Base-by-base conservation (phyloP, 306 rosid genomes). In the Ochetophila trinervis region DNA sequence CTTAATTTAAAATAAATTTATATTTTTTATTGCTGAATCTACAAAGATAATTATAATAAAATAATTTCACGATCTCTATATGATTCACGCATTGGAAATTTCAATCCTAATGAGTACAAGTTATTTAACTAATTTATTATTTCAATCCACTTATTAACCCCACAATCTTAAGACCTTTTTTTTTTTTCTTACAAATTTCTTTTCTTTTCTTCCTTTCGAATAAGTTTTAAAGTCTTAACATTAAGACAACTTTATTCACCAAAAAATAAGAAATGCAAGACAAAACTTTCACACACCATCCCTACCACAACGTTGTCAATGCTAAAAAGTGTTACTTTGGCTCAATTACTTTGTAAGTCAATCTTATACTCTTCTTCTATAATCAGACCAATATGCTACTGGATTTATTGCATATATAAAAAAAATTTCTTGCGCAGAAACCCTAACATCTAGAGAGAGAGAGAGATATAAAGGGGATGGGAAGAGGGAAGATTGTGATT, bases 401-500 rank as follows among this genome's bases (percentile, higher is more conserved):
- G 5, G 54, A 17, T 50, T 50, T 15, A 19, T 50, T 16, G 19
- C 23, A 47, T 11, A 27, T 12, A 1, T 10, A 40, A 40, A 7
- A 7, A 35, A 35, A 24, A 65, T 12, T 51, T 14, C 15, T 54
- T 60, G 12, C 49, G 37, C 13, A 74, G 76, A 79, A 85, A 84
- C 91, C 89, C 88, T 82, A 79, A 60, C 7, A 34, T 3, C 42
- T 12, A 50, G 21, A 50, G 54, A 50, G 54, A 47, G 21, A 55
- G 32, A 35, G 32, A 62, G 34, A 2, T 8, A 17, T 15, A 57
- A 64, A 8, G 23, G 8, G 0, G 45, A 86, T 91, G 97, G 96
- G 97, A 62, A 81, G 96, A 78, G 97, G 97, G 65, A 91, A 91
- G 88, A 88, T 91, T 65, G 91, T 78, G 79, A 91, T 91, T 47